Conservation (phyloP, 2,329 filamentous ascomycete species). For the Alternaria novae-zelandiae region DNA sequence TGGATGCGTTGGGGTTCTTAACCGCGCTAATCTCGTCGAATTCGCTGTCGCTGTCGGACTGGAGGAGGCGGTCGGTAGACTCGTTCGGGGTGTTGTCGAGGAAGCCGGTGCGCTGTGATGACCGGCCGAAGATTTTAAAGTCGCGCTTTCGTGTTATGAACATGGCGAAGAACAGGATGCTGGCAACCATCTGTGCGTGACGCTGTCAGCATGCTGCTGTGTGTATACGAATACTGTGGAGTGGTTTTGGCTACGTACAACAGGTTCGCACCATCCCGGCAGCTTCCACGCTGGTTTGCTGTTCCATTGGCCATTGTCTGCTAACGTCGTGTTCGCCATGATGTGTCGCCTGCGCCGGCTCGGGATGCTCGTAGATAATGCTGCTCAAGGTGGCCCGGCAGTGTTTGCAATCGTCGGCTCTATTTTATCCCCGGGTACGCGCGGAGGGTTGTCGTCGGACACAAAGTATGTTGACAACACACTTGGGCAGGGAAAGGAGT, state of each 20-base stretch:
- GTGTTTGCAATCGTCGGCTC: background rate
- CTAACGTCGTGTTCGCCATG: slow-evolving; percentile 21
- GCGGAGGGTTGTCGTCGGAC: background rate
- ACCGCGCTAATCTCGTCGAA: slow-evolving; percentile 44
- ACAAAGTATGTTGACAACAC: background rate
- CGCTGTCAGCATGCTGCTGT: slow-evolving; percentile 9
- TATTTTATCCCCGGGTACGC: background rate
- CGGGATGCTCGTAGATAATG: background rate
- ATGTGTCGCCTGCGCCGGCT: slow-evolving; percentile 5
- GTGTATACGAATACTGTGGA: background rate
- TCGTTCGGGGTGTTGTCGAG: slow-evolving; percentile 46
- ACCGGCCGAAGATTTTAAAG: slow-evolving; percentile 51
- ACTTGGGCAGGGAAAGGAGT: slow-evolving; percentile 1
- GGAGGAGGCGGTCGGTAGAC: slow-evolving; percentile 51
- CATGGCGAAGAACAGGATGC: slow-evolving; percentile 58
- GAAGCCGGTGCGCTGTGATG: slow-evolving; percentile 31
- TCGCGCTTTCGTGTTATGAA: slow-evolving; percentile 55
- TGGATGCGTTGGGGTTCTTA: slow-evolving; percentile 51
- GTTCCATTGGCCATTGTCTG: slow-evolving; percentile 42
- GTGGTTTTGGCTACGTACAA: slow-evolving; percentile 34
- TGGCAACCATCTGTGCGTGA: slow-evolving; percentile 54
- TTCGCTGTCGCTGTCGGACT: slow-evolving; percentile 47
- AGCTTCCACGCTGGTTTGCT: slow-evolving; percentile 52
- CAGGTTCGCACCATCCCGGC: slow-evolving; percentile 51
- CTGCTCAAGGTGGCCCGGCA: background rate